A percentile compares a stretch with the other conserved stretches of the same genome.
Evolutionary conservation across 306 rosid genomes (phyloP).

Genomic region (Begonia peltatifolia): DNA sequence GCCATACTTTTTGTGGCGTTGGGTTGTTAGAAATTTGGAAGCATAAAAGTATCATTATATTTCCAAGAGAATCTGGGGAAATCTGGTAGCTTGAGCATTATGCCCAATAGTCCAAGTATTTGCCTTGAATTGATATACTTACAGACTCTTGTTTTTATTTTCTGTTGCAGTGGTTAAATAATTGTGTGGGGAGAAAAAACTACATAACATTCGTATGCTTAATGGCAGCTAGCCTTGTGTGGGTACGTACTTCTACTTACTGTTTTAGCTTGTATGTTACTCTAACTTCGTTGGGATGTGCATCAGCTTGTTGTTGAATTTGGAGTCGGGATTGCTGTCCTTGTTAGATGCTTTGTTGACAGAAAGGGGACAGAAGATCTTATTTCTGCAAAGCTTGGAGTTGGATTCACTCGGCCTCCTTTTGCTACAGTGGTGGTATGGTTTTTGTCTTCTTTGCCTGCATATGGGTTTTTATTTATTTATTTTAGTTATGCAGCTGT

Average conservation of each 20-base stretch:
- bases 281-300: neutral
- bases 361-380: conserved; percentile 45
- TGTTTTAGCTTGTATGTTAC: neutral
- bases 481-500: no score
- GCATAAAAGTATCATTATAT: no score
- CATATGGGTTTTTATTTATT: conserved; percentile 1
- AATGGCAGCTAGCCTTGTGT: conserved; percentile 67
- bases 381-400: conserved; percentile 66
- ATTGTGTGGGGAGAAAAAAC: conserved; percentile 76
- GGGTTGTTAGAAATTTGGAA: no score
- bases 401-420: conserved; percentile 52
- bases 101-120: no score
- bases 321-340: conserved; percentile 69
- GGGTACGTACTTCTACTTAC: conserved; percentile 31
- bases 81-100: no score
- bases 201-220: conserved; percentile 64
- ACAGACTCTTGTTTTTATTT: neutral
- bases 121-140: no score
- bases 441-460: conserved; percentile 9
- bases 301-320: conserved; percentile 55
- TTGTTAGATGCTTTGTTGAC: conserved; percentile 68
- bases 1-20: neutral
- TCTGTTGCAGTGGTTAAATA: conserved; percentile 73
- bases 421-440: conserved; percentile 66
- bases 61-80: no score